Evolutionary conservation across 2,329 filamentous ascomycete genomes (phyloP).

Genomic region (Exophiala oligosperma): DNA sequence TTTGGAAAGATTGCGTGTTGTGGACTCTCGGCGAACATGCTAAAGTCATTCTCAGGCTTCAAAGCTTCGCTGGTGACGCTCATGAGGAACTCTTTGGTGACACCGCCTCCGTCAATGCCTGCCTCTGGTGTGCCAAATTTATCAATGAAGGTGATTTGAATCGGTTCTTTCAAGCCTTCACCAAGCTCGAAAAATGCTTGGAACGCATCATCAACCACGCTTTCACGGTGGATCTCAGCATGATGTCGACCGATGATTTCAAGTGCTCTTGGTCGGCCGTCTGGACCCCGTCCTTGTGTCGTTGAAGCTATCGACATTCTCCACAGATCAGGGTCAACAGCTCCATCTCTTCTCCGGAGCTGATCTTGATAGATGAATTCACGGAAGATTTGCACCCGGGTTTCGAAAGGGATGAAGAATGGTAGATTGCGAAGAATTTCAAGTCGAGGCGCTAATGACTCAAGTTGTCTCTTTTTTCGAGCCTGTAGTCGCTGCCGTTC

Average conservation of each 20-base stretch:
- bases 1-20: slow-evolving; percentile 88
- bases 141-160: slow-evolving; percentile 95
- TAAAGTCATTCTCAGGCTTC: slow-evolving; percentile 52
- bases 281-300: slow-evolving; percentile 40
- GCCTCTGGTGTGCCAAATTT: slow-evolving; percentile 83
- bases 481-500: slow-evolving; percentile 48
- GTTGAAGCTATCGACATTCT: slow-evolving; percentile 58
- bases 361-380: slow-evolving; percentile 90
- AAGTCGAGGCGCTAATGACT: slow-evolving; percentile 78
- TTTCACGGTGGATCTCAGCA: slow-evolving; percentile 75
- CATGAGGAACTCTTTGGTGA: slow-evolving; percentile 95
- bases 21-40: slow-evolving; percentile 79
- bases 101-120: slow-evolving; percentile 93
- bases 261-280: slow-evolving; percentile 40
- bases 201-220: slow-evolving; percentile 83
- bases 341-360: slow-evolving; percentile 65
- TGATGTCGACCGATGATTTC: slow-evolving; percentile 61
- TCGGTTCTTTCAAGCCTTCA: slow-evolving; percentile 85
- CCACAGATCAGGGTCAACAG: slow-evolving; percentile 73
- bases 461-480: slow-evolving; percentile 67
- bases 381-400: slow-evolving; percentile 86
- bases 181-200: slow-evolving; percentile 78
- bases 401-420: slow-evolving; percentile 92
- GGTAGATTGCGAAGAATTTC: slow-evolving; percentile 95
- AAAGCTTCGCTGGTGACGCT: slow-evolving; percentile 87